Base-by-base conservation (phyloP, 2,329 filamentous ascomycete species). In the Xylaria sp. region DNA sequence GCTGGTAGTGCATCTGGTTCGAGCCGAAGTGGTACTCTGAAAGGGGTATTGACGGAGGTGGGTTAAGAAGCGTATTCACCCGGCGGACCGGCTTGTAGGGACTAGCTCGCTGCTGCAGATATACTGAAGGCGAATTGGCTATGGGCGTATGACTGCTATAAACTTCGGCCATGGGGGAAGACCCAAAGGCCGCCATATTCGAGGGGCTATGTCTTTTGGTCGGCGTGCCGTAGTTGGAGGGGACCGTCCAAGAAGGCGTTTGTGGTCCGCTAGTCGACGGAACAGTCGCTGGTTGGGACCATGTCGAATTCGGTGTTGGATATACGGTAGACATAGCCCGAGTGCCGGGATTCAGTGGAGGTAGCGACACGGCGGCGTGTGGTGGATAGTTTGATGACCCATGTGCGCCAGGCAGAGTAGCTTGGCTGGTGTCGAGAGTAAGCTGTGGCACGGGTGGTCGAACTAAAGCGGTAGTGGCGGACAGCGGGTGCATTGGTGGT, bases 21-120 rank as follows among this genome's bases (percentile, higher is more conserved):
- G 92, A 89, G 56, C 86, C 81, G 62, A 92, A 83, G 72, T 91
- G 85, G 77, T 93, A 91, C 73, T 92, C 87, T 71, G 95, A 91
- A 70, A 97, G 86, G 7, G 93, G 93, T 8, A 89, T 86, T 27
- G 93, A 92, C 0, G 94, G 92, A 6, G 94, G 93, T 36, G 94
- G 94, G 67, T 96, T 93, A 34, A 98, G 85, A n/a, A 98, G 87
- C 0, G 93, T 97, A 73, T 96, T 94, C 67, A 98, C 93, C 69
- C 93, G 88, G 61, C 94, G 92, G 47, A 98, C 91, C 1, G 95
- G 95, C 71, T 93, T 92, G 81, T 98, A 98, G 2, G 96, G 96
- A 64, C 95, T 98, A 71, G 92, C 90, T 65, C 96, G 89, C 78
- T 97, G 93, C 76, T 93, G 92, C 45, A 98, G 85, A 80, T 97